These are phyloP conservation scores for Ceratocystiopsis brevicomis DNA, from an alignment of 2,329 filamentous ascomycete genomes.

Conservation along the genomic window DNA sequence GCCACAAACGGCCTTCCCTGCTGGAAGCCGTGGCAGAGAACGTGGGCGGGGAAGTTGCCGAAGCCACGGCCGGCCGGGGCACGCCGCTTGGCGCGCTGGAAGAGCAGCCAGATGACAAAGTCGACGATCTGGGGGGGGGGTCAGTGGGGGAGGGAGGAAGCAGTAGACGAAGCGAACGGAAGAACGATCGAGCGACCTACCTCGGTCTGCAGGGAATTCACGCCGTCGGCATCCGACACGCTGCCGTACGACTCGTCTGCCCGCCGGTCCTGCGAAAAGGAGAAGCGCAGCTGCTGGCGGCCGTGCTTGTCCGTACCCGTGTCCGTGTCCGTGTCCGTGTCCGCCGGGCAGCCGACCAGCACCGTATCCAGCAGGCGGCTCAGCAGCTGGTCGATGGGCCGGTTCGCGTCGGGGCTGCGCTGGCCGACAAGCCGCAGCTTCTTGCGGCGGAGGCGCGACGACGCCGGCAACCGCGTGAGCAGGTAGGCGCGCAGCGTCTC, in stretches of 20 bases:
- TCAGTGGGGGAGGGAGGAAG: not conserved
- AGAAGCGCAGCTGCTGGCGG: constrained; percentile 35
- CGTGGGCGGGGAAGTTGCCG: constrained; percentile 2
- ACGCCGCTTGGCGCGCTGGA: constrained; percentile 33
- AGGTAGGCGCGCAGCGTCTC: constrained; percentile 53
- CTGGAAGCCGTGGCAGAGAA: constrained; percentile 72
- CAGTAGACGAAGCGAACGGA: constrained; percentile 1
- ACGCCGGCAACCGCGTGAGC: constrained; percentile 42
- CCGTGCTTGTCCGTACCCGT: constrained; percentile 12
- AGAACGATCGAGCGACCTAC: constrained; percentile 21
- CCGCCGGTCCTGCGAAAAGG: constrained; percentile 35
- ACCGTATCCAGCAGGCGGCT: constrained; percentile 47
- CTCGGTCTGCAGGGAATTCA: constrained; percentile 41
- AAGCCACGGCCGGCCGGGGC: constrained; percentile 7
- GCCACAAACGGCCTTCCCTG: constrained; percentile 17
- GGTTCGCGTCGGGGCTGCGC: constrained; percentile 1
- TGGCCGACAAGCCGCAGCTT: constrained; percentile 24
- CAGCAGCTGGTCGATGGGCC: constrained; percentile 23
- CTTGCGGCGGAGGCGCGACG: constrained; percentile 42
- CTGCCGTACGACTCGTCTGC: constrained; percentile 39
- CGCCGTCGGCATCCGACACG: constrained; percentile 26
- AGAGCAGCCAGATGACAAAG: constrained; percentile 60
- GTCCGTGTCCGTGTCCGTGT: constrained; percentile 2
- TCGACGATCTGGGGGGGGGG: constrained; percentile 49
- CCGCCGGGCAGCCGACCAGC: constrained; percentile 37